Percentiles rank a stretch among this genome's conserved stretches.
Evolutionary conservation across 148 eudicot genomes (phyloP).

Genomic region (Rhododendron mucronatum): DNA sequence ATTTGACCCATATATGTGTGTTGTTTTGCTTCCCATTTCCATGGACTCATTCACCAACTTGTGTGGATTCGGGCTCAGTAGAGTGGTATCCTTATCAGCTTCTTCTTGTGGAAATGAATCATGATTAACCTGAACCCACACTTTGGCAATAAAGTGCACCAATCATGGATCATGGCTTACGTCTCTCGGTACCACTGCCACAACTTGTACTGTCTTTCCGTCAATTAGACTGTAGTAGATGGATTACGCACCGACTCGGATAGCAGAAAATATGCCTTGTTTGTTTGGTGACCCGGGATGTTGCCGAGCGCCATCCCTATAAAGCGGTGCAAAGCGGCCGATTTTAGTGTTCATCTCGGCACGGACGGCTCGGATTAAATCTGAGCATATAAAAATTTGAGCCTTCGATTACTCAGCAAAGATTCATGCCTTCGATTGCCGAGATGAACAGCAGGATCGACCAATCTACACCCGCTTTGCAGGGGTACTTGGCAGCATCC

Average conservation of each 20-base stretch:
- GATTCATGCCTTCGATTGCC: too few relatives aligned
- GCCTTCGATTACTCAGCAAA: too few relatives aligned
- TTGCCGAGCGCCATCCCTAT: too few relatives aligned
- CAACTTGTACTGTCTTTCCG: not conserved
- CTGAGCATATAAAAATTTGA: too few relatives aligned
- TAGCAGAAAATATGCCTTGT: not conserved
- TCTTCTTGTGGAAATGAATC: conserved; percentile 2
- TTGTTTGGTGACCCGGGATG: too few relatives aligned
- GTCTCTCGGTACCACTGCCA: not conserved
- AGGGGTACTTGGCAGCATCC: too few relatives aligned
- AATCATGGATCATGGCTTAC: not conserved
- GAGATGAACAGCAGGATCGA: too few relatives aligned
- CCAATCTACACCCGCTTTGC: too few relatives aligned
- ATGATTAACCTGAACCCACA: not conserved
- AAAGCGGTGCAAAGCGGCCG: too few relatives aligned
- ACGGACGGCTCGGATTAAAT: too few relatives aligned
- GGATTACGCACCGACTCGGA: not conserved
- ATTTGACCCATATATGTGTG: not conserved
- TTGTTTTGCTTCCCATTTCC: conserved; percentile 1
- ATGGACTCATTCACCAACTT: not conserved
- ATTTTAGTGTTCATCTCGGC: too few relatives aligned
- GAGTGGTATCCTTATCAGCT: conserved; percentile 12
- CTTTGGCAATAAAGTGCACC: not conserved
- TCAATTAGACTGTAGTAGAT: not conserved
- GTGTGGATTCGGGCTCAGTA: not conserved